Base-by-base conservation (phyloP, 139 green algal species). In the Zygnema circumcarinatum region DNA sequence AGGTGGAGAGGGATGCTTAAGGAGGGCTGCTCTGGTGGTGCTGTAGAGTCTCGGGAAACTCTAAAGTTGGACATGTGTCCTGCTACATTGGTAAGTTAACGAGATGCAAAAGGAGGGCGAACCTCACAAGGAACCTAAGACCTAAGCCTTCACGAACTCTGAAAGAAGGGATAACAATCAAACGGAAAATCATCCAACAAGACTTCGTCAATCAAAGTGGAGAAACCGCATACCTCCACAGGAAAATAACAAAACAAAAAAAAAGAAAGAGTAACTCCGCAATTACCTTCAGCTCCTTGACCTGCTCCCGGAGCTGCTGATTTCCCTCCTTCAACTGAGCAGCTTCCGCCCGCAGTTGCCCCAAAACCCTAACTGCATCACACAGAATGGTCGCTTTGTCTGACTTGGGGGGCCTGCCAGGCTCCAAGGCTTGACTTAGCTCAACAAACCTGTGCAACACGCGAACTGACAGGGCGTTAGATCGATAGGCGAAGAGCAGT, bases 201-300 rank as follows among this genome's bases (percentile, higher is more conserved):
- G n/a, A n/a, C n/a, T n/a, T n/a, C n/a, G n/a, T n/a, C n/a, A n/a
- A n/a, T n/a, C n/a, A n/a, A n/a, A n/a, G n/a, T n/a, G n/a, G n/a
- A n/a, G n/a, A n/a, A n/a, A n/a, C n/a, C n/a, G n/a, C n/a, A n/a
- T n/a, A n/a, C n/a, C n/a, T n/a, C n/a, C n/a, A n/a, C n/a, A n/a
- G n/a, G n/a, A n/a, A n/a, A n/a, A n/a, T n/a, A n/a, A n/a, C n/a
- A n/a, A n/a, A 79, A 79, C 72, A 16, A 79, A 35, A 32, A 79
- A 79, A 72, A 25, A 33, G 25, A 72, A 29, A 72, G 29, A 72
- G 29, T 33, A 25, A 72, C 25, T 72, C 25, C 54, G 54, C 54
- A 20, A 3, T 36, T 73, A 90, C 86, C 93, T 96, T 95, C 0
- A 96, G 91, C 40, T 96, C 95, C 90, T 95, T 96, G 87, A 96